Percentiles rank a stretch among this genome's conserved stretches.
Evolutionary conservation across 2,329 filamentous ascomycete genomes (phyloP).

Genomic region (Clonostachys sp.): DNA sequence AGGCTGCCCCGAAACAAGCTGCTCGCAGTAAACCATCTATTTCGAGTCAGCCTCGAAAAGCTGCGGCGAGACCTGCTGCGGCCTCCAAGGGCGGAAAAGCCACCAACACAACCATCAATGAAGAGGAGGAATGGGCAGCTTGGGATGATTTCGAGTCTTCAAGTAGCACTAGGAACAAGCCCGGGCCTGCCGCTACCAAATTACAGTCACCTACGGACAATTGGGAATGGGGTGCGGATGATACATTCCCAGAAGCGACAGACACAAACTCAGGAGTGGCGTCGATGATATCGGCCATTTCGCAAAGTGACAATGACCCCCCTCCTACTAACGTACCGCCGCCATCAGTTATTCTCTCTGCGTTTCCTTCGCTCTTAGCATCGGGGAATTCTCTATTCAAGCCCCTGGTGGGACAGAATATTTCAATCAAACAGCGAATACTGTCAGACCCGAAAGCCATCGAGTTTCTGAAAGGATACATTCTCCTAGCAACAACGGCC

Average conservation of each 20-base stretch:
- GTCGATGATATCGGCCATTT: neutral
- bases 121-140: conserved; percentile 44
- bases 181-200: conserved; percentile 7
- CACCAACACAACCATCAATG: conserved; percentile 6
- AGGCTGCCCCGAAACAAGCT: conserved; percentile 23
- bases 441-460: conserved; percentile 58
- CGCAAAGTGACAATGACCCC: conserved; percentile 24
- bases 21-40: conserved; percentile 44
- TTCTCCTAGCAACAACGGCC: conserved; percentile 61
- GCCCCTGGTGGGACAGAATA: conserved; percentile 53
- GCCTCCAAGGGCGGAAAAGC: neutral
- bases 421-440: conserved; percentile 56
- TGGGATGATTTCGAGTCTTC: conserved; percentile 38
- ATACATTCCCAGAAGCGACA: conserved; percentile 14
- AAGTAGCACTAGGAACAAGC: conserved; percentile 1
- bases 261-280: neutral
- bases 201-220: conserved; percentile 14
- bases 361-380: conserved; percentile 69
- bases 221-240: conserved; percentile 48
- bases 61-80: conserved; percentile 2
- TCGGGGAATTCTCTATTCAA: conserved; percentile 64
- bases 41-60: neutral
- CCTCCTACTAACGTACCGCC: conserved; percentile 87
- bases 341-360: conserved; percentile 73
- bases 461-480: conserved; percentile 59